Conservation (phyloP, 2,329 filamentous ascomycete species). For the Xylariaceae sp. region DNA sequence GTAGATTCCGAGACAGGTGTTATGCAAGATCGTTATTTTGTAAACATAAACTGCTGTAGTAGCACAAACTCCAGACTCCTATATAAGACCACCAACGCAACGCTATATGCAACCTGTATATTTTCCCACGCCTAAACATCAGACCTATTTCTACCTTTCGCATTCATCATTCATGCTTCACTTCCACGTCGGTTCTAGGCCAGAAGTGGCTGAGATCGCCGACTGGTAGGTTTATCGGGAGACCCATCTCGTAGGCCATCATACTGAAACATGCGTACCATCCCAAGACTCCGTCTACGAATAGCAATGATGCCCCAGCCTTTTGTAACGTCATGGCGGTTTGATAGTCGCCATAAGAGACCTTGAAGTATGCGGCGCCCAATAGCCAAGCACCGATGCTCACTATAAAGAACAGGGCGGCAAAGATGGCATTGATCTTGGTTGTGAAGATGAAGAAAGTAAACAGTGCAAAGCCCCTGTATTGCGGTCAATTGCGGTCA, state of each 20-base stretch:
- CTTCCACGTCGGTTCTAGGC: constrained; percentile 33
- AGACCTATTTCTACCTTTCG: background rate
- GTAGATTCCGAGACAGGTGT: background rate
- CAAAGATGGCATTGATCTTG: constrained; percentile 4
- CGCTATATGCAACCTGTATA: background rate
- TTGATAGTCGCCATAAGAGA: background rate
- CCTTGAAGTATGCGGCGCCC: background rate
- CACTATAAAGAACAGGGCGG: background rate
- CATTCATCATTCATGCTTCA: background rate
- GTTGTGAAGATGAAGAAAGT: constrained; percentile 9
- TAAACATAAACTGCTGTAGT: background rate
- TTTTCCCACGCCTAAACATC: no score
- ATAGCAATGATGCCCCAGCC: constrained; percentile 36
- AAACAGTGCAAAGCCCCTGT: constrained; percentile 5
- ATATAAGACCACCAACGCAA: background rate
- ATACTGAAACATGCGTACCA: constrained; percentile 51
- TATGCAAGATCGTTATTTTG: background rate
- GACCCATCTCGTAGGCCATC: constrained; percentile 48
- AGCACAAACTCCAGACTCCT: background rate
- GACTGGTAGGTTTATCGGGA: constrained; percentile 43
- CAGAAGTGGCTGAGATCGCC: constrained; percentile 48
- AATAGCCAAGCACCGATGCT: constrained; percentile 3
- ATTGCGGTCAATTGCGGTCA: no score
- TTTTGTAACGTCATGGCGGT: background rate
- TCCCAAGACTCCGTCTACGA: constrained; percentile 42